Evolutionary conservation across 2,329 filamentous ascomycete species (phyloP).

Genomic region (Orbilia ellipsospora): DNA sequence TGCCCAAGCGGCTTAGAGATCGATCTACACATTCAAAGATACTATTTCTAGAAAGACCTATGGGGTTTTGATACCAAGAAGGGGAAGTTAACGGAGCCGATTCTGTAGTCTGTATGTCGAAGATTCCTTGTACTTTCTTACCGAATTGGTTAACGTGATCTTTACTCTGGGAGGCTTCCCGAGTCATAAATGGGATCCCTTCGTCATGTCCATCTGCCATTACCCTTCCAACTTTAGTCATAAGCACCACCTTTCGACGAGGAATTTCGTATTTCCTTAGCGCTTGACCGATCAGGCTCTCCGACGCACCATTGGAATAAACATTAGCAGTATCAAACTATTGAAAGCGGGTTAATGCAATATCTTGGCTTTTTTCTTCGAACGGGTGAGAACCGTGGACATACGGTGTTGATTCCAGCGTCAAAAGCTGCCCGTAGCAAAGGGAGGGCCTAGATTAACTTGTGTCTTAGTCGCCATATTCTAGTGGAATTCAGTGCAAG

Average conservation of each 20-base stretch:
- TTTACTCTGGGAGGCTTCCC: slow-evolving; percentile 57
- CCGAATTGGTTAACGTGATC: slow-evolving; percentile 21
- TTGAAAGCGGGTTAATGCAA: neutral
- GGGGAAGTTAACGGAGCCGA: neutral
- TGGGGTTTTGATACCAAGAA: no score
- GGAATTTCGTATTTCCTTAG: slow-evolving; percentile 74
- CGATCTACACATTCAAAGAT: slow-evolving; percentile 74
- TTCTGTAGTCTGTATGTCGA: neutral
- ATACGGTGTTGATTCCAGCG: slow-evolving; percentile 16
- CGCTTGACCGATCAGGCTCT: slow-evolving; percentile 74
- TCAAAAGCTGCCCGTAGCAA: slow-evolving; percentile 2
- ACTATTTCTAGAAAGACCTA: slow-evolving; percentile 71
- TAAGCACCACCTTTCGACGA: slow-evolving; percentile 72
- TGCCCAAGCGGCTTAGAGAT: slow-evolving; percentile 68
- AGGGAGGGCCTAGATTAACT: no score
- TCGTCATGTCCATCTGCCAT: slow-evolving; percentile 60
- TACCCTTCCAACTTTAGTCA: slow-evolving; percentile 72
- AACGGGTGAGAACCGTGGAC: neutral
- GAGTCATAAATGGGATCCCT: slow-evolving; percentile 60
- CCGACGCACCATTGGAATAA: slow-evolving; percentile 73
- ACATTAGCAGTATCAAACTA: slow-evolving; percentile 64
- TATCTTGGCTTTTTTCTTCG: neutral
- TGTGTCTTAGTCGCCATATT: slow-evolving; percentile 1
- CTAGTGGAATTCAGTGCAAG: neutral
- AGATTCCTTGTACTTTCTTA: neutral